A percentile compares a stretch with the other conserved stretches of the same genome.
These are phyloP conservation scores for Physaria fendleri DNA, from an alignment of 345 rosid species.

Conservation along the genomic window DNA sequence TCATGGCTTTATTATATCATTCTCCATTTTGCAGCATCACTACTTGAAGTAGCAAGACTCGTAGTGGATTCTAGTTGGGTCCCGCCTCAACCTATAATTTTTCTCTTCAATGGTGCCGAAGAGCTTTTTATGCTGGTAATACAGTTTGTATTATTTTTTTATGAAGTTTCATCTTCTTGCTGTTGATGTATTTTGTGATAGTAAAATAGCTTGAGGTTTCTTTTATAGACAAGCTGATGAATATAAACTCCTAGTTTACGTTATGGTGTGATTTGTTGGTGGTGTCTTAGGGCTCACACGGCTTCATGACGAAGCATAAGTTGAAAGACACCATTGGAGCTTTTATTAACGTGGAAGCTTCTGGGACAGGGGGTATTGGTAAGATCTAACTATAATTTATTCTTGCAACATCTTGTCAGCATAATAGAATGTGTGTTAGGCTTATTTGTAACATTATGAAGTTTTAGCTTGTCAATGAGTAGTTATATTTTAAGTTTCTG, in stretches of 20 bases:
- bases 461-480: neutral
- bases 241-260: neutral
- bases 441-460: neutral
- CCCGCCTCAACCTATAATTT: conserved; percentile 78
- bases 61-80: conserved; percentile 76
- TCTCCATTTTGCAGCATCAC: conserved; percentile 58
- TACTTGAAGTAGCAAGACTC: conserved; percentile 86
- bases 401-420: too few relatives aligned
- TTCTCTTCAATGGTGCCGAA: conserved; percentile 94
- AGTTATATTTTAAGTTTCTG: neutral
- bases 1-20: conserved; percentile 7
- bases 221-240: conserved; percentile 1
- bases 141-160: too few relatives aligned
- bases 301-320: conserved; percentile 79
- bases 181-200: conserved; percentile 10
- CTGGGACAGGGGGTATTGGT: conserved; percentile 96
- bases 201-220: conserved; percentile 3
- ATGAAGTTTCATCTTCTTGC: neutral
- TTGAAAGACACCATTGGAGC: conserved; percentile 91
- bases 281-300: conserved; percentile 84
- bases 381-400: too few relatives aligned
- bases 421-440: neutral
- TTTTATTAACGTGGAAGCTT: conserved; percentile 87
- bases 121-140: conserved; percentile 88
- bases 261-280: conserved; percentile 16